A percentile compares a stretch with the other conserved stretches of the same genome.
phyloP scores from a whole-genome alignment of 441 rosid species.

The Breynia disticha region DNA sequence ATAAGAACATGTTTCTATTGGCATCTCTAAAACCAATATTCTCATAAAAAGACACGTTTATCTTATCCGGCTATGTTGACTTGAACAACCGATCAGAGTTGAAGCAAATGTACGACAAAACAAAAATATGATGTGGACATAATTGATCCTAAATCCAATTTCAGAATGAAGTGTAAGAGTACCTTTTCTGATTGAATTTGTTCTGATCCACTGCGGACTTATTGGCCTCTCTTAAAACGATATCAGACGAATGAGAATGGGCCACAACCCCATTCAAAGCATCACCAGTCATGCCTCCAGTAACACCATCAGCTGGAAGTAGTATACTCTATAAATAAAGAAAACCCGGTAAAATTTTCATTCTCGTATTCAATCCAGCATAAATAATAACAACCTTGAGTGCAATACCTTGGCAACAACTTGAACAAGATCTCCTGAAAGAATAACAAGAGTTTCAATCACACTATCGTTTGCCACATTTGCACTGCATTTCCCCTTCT shows the following conservation, averaged over 20 bases:
- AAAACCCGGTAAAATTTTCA: conserved; percentile 9
- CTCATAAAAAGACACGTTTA: too few relatives aligned
- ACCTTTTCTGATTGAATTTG: conserved; percentile 35
- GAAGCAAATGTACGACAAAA: too few relatives aligned
- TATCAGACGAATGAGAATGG: conserved; percentile 18
- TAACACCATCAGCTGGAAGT: conserved; percentile 37
- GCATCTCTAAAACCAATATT: too few relatives aligned
- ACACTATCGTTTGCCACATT: conserved; percentile 43
- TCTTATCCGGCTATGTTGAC: too few relatives aligned
- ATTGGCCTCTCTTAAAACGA: conserved; percentile 17
- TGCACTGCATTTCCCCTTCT: conserved; percentile 50
- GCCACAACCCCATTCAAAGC: conserved; percentile 32
- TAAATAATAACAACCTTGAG: conserved; percentile 6
- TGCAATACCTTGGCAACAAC: conserved; percentile 55
- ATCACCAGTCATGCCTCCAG: conserved; percentile 27
- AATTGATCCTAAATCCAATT: conserved; percentile 7
- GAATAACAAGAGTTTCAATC: conserved; percentile 66
- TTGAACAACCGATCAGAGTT: too few relatives aligned
- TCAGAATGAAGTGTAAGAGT: conserved; percentile 2
- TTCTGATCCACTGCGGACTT: conserved; percentile 20
- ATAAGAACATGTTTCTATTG: neutral
- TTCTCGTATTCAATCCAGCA: conserved; percentile 2
- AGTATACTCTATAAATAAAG: conserved; percentile 40
- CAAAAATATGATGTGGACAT: too few relatives aligned
- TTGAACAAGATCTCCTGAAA: conserved; percentile 66